Evolutionary conservation across 2,329 filamentous ascomycete species (phyloP), one percentile per base, ranked within the genome.

Genomic region (Aspergillus transmontanensis): DNA sequence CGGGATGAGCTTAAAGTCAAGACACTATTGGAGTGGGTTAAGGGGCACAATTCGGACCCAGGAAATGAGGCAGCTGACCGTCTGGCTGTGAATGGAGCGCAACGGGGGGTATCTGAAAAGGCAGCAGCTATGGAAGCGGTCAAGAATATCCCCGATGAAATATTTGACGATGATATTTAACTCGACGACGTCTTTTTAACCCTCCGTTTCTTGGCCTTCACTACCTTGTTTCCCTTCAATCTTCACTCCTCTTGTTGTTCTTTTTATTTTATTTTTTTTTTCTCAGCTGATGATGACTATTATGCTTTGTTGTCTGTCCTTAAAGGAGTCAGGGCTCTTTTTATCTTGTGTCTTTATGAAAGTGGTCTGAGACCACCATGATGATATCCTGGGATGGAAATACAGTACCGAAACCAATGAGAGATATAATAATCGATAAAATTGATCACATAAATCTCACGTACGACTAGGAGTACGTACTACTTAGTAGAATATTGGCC

Each of bases 11-110:
- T 83, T 1, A 87, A 86, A 19, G 84, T 84, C 3, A 79, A 82
- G 68, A 96, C 92, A 0, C 80, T 86, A 59, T 95, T 97, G 72
- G 85, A 89, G 66, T 98, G 94, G 94, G 88, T 97, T 54, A 97
- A 96, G 79, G 95, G 93, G 0, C 95, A 99, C 75, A 85, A 84
- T 30, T 83, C 83, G 51, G 83, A 92, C 68, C 77, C 81, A 4
- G 94, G 94, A 1, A 98, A 98, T 72, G 83, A 87, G 51, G 90
- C 88, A 14, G 95, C 95, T 1, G 94, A 98, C 81, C 78, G 77
- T 64, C 81, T 97, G 65, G 94, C 94, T 1, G 89, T 92, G 39
- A 81, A 82, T 61, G 90, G 89, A 1, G 89, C 90, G 21, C 80
- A 79, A 43, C 73, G 69, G 59, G 79, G 73, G 10, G 69, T 73